Conservation (phyloP, 2,329 filamentous ascomycete genomes). For the Cytospora mali region DNA sequence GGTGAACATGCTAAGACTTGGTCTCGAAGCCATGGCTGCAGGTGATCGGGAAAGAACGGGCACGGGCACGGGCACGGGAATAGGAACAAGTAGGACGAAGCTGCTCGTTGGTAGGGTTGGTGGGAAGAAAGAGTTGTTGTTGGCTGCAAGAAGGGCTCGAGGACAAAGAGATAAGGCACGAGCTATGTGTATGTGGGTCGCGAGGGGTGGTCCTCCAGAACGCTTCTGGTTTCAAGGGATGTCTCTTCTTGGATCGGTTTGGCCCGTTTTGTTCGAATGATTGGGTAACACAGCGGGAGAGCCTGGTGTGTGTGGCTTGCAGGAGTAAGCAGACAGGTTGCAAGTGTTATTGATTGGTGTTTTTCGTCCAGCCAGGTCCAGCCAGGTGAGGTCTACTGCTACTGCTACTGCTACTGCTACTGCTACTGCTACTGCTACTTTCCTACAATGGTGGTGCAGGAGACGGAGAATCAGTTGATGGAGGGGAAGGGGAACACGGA, state of each 20-base stretch:
- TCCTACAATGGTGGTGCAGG: constrained; percentile 18
- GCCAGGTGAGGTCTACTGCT: constrained; percentile 18
- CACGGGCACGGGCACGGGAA: not conserved
- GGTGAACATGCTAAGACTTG: constrained; percentile 56
- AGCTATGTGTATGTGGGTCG: constrained; percentile 2
- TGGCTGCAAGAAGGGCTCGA: constrained; percentile 2
- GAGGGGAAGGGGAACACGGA: constrained; percentile 7
- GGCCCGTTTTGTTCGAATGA: constrained; percentile 1
- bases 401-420: not conserved
- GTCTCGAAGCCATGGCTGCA: constrained; percentile 57
- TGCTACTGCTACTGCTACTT: not conserved
- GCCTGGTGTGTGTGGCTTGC: too few relatives aligned
- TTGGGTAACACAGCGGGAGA: constrained; percentile 3
- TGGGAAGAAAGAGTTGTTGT: constrained; percentile 11
- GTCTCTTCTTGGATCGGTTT: constrained; percentile 7
- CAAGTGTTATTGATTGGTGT: constrained; percentile 15
- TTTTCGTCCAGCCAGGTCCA: not conserved
- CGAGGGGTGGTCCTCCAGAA: constrained; percentile 7
- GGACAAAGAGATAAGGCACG: constrained; percentile 5
- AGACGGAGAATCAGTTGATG: constrained; percentile 21
- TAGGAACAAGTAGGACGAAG: constrained; percentile 1
- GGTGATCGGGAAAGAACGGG: not conserved
- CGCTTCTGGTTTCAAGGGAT: constrained; percentile 8
- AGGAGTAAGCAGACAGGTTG: constrained; percentile 12
- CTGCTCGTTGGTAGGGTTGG: not conserved